Evolutionary conservation across 2,329 filamentous ascomycete genomes (phyloP), one percentile per base, ranked within the genome.

Genomic region (Aspergillus hortae): DNA sequence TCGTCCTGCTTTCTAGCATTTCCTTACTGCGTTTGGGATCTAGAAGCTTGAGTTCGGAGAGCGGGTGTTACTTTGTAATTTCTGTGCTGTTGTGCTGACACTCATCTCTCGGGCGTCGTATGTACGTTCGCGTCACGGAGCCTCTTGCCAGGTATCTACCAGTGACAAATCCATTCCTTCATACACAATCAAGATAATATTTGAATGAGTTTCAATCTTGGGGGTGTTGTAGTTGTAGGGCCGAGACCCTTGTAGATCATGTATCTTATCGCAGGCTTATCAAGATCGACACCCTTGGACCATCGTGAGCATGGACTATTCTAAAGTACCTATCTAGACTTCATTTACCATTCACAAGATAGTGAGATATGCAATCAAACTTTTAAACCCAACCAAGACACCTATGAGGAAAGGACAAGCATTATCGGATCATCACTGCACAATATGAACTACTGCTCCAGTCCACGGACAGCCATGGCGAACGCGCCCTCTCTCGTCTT

Each of bases 401-500:
- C 27, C 27, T 30, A 30, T 30, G 27, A 30, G 10, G 10, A 30
- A 30, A 30, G 10, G 11, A 23, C 4, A 23, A 23, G 23, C 23
- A 23, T 23, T 23, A 23, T 6, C 5, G 23, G 23, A 30, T 30
- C 27, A 30, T 30, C 27, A 30, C 27, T 23, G 10, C 27, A 30
- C 10, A 30, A 30, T 7, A 30, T 27, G 11, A 17, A n/a, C 46
- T 49, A 64, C 51, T 60, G 51, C 23, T 66, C 69, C 54, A 76
- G 56, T 45, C 72, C 68, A 51, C 68, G 66, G 40, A 66, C 61
- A 48, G 92, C 91, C 90, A 97, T 95, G 52, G 85, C 84, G 69
- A 90, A 81, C 23, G 85, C 92, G 27, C 94, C 94, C 56, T 95
- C 90, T 64, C 89, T 94, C 0, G 88, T 95, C 79, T 89, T 87